Conservation (phyloP, 805 yeast species). For the Candida verbasci region DNA sequence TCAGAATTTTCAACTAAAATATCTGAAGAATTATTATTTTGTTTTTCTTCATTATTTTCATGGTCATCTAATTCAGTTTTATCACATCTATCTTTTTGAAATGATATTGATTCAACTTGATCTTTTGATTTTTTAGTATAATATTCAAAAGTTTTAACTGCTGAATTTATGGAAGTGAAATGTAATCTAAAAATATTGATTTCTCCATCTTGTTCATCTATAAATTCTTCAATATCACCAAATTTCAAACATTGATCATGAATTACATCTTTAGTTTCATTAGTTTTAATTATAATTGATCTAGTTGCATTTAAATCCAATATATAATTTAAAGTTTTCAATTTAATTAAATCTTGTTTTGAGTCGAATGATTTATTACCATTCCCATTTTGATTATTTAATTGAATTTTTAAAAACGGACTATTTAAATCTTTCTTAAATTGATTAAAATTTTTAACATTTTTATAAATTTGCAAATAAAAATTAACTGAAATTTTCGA, state of each 20-base stretch:
- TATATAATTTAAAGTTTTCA: conserved; percentile 38
- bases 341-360: conserved; percentile 30
- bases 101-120: conserved; percentile 19
- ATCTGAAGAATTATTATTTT: background rate
- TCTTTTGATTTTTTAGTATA: conserved; percentile 17
- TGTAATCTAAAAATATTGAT: conserved; percentile 23
- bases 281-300: conserved; percentile 17
- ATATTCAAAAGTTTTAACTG: conserved; percentile 42
- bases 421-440: conserved; percentile 25
- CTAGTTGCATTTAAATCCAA: conserved; percentile 37
- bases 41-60: no score
- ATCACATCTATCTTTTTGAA: conserved; percentile 38
- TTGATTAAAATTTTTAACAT: conserved; percentile 17
- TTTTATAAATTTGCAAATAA: conserved; percentile 28
- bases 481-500: conserved; percentile 29
- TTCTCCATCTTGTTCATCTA: conserved; percentile 5
- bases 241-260: background rate
- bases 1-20: conserved; percentile 3
- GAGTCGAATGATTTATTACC: conserved; percentile 2
- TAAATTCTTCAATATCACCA: conserved; percentile 15
- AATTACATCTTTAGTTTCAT: background rate
- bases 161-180: conserved; percentile 43
- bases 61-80: conserved; percentile 15
- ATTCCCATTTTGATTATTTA: no score
- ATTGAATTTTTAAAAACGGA: conserved; percentile 21